A percentile compares a stretch with the other conserved stretches of the same genome.
Conservation (phyloP, 345 rosid genomes). For the Raphanus sativus region DNA sequence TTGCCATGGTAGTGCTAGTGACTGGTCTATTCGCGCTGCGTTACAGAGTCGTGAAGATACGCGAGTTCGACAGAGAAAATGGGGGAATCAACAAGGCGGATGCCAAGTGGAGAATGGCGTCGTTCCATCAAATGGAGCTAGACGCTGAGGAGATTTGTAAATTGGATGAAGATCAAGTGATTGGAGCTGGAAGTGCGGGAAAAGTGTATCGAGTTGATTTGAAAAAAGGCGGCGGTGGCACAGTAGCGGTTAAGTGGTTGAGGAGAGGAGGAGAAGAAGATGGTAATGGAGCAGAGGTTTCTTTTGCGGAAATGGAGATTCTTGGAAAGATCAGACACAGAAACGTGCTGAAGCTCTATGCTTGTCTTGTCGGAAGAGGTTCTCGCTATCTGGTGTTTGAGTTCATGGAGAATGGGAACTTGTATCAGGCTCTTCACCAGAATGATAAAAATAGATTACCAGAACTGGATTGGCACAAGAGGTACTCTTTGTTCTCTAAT, state of each 20-base stretch:
- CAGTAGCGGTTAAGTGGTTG: constrained; percentile 79
- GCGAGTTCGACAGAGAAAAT: constrained; percentile 31
- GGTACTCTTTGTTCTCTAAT: constrained; percentile 39
- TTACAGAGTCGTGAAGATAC: constrained; percentile 51
- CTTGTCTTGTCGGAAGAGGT: constrained; percentile 60
- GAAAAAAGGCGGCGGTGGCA: constrained; percentile 55
- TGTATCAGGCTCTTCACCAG: constrained; percentile 62
- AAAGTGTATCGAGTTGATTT: constrained; percentile 74
- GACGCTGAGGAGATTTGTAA: constrained; percentile 71
- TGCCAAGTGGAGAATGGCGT: constrained; percentile 57
- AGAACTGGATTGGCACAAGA: constrained; percentile 62
- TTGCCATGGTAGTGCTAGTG: constrained; percentile 42
- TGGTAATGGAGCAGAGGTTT: constrained; percentile 48
- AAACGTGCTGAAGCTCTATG: constrained; percentile 77
- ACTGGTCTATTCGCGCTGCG: constrained; percentile 50
- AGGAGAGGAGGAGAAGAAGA: constrained; percentile 46
- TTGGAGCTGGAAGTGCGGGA: constrained; percentile 84
- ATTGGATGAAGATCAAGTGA: constrained; percentile 59
- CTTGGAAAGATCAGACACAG: constrained; percentile 75
- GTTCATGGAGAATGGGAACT: constrained; percentile 78
- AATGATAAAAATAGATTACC: constrained; percentile 39
- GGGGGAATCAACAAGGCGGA: constrained; percentile 40
- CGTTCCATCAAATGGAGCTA: constrained; percentile 66
- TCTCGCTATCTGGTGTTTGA: constrained; percentile 74
- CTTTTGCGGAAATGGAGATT: constrained; percentile 75